phyloP scores from a whole-genome alignment of 1,139 yeast genomes.

The Nakaseomyces uthaithaninus region DNA sequence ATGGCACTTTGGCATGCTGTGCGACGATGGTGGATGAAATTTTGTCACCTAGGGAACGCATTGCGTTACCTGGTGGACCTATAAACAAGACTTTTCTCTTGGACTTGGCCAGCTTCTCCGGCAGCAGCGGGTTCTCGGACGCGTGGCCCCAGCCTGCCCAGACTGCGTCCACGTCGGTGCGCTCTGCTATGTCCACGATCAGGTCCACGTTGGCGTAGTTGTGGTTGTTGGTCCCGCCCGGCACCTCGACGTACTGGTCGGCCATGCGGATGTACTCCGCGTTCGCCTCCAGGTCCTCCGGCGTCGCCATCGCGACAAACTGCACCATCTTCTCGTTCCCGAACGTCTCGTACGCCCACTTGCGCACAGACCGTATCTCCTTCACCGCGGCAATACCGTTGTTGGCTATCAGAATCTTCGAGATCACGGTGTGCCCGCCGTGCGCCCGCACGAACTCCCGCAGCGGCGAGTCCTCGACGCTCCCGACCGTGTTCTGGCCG shows the following conservation, averaged over 20 bases:
- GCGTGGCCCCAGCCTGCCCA: constrained; percentile 99
- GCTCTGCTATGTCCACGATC: constrained; percentile 94
- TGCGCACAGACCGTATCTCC: constrained; percentile 92
- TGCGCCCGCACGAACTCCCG: constrained; percentile 78
- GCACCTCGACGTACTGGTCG: constrained; percentile 95
- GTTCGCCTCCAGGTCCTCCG: constrained; percentile 93
- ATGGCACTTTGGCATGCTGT: constrained; percentile 94
- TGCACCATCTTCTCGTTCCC: constrained; percentile 90
- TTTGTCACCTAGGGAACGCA: constrained; percentile 98
- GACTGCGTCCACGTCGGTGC: constrained; percentile 93
- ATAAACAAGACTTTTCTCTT: constrained; percentile 83
- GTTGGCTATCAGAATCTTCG: constrained; percentile 84
- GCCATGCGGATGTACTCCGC: constrained; percentile 99
- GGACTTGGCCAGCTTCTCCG: constrained; percentile 86
- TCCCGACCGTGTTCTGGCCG: constrained; percentile 40
- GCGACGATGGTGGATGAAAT: constrained; percentile 97
- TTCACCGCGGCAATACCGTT: constrained; percentile 99
- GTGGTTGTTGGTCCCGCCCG: constrained; percentile 98
- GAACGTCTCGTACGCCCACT: constrained; percentile 98
- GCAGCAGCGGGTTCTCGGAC: constrained; percentile 89
- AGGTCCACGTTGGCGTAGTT: constrained; percentile 96
- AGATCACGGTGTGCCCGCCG: constrained; percentile 93
- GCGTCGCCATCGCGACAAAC: constrained; percentile 98
- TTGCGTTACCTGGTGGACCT: constrained; percentile 98
- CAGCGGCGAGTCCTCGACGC: constrained; percentile 63